These are phyloP conservation scores for Sporothrix variecibatus DNA, from an alignment of 2,329 filamentous ascomycete species.

Conservation along the genomic window DNA sequence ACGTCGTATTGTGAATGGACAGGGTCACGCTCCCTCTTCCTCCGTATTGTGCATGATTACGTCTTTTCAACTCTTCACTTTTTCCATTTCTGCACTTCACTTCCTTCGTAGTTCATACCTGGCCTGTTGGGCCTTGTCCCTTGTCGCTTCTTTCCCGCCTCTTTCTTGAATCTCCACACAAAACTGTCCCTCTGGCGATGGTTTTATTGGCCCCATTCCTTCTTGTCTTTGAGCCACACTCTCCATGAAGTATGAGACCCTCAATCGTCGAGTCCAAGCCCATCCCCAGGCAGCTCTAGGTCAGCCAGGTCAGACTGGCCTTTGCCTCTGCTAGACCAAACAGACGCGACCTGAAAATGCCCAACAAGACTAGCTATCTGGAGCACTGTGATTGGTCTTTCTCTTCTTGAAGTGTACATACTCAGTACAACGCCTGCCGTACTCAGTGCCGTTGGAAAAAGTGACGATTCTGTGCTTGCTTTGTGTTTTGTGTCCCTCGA, in stretches of 20 bases:
- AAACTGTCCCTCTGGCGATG: background rate
- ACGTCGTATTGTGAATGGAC: background rate
- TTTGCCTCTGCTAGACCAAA: background rate
- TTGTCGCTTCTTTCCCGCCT: background rate
- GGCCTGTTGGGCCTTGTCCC: background rate
- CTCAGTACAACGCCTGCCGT: background rate
- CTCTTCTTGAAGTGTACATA: background rate
- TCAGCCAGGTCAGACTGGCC: background rate
- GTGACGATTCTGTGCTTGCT: background rate
- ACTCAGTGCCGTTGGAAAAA: background rate
- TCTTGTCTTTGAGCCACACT: background rate
- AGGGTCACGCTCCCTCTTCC: background rate
- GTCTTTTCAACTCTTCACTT: background rate
- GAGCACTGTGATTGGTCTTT: background rate
- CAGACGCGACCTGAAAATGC: conserved; percentile 1
- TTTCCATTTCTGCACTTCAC: background rate
- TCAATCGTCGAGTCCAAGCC: too few relatives aligned
- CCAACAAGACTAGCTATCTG: background rate
- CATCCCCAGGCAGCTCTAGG: background rate
- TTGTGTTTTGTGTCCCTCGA: background rate
- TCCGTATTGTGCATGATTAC: background rate
- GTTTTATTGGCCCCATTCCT: background rate
- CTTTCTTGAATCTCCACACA: background rate
- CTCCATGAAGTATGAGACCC: background rate
- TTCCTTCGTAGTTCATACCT: background rate